Conservation (phyloP, 225 moss, liverwort and hornwort genomes). For the Lunularia cruciata region DNA sequence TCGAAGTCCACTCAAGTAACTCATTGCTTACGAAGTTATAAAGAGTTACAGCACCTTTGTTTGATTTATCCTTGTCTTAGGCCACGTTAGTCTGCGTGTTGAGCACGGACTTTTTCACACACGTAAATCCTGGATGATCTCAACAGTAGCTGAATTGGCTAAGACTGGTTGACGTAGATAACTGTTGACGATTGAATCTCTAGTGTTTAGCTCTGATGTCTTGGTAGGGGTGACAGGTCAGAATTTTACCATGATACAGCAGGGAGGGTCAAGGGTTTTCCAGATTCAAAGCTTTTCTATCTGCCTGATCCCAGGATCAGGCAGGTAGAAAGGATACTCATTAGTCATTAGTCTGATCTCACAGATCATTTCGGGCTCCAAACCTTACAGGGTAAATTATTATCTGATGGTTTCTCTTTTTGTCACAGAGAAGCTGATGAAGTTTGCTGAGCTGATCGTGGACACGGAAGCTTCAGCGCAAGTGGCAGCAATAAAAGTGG, state of each 20-base stretch:
- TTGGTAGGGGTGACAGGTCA: neutral
- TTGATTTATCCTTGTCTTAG: neutral
- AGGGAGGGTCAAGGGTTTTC: too few relatives aligned
- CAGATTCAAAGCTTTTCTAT: too few relatives aligned
- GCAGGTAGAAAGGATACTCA: too few relatives aligned
- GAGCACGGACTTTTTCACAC: neutral
- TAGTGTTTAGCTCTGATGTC: neutral
- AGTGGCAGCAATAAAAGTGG: constrained; percentile 67
- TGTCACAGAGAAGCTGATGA: constrained; percentile 59
- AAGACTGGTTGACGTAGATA: neutral
- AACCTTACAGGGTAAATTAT: too few relatives aligned
- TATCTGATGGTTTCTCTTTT: neutral
- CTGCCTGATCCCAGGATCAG: too few relatives aligned
- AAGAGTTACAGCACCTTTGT: neutral
- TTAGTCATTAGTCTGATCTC: too few relatives aligned
- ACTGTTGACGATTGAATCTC: neutral
- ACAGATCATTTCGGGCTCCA: too few relatives aligned
- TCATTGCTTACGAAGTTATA: neutral
- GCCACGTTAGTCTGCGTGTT: neutral
- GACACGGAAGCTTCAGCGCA: constrained; percentile 60
- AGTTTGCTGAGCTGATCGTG: constrained; percentile 66
- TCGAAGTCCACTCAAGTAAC: too few relatives aligned
- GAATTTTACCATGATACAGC: too few relatives aligned
- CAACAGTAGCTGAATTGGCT: neutral
- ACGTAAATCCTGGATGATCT: neutral